phyloP scores from a whole-genome alignment of 768 basidiomycete species.

The Pisolithus marmoratus region DNA sequence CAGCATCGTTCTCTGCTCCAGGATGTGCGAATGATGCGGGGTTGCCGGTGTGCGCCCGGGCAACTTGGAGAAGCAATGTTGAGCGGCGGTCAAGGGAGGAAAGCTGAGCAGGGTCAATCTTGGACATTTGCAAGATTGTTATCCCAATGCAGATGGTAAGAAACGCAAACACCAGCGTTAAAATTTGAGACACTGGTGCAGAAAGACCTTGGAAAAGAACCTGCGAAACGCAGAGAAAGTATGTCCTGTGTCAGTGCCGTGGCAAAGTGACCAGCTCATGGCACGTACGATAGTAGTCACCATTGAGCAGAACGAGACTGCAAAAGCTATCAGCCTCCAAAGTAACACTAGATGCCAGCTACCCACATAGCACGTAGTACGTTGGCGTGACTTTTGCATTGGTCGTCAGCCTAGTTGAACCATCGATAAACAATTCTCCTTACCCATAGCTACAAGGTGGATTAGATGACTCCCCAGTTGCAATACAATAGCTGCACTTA shows the following conservation, averaged over 20 bases:
- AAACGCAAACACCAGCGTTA: slow-evolving; percentile 92
- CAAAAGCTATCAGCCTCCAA: background rate
- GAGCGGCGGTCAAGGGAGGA: slow-evolving; percentile 81
- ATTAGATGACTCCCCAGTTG: slow-evolving; percentile 2
- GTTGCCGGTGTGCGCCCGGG: slow-evolving; percentile 61
- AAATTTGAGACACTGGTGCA: slow-evolving; percentile 68
- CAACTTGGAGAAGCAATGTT: slow-evolving; percentile 87
- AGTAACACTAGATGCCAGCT: background rate
- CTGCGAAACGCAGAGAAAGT: slow-evolving; percentile 25
- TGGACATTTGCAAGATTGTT: slow-evolving; percentile 91
- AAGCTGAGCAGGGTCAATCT: slow-evolving; percentile 81
- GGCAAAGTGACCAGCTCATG: background rate
- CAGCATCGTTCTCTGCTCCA: slow-evolving; percentile 23
- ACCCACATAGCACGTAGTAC: slow-evolving; percentile 79
- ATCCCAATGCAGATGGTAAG: slow-evolving; percentile 89
- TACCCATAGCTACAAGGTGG: slow-evolving; percentile 55
- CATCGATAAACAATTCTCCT: slow-evolving; percentile 15
- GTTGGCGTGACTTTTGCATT: slow-evolving; percentile 70
- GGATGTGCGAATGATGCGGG: slow-evolving; percentile 18
- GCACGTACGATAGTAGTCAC: slow-evolving; percentile 69
- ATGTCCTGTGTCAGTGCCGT: background rate
- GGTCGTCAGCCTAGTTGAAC: slow-evolving; percentile 10
- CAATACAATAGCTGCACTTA: slow-evolving; percentile 27
- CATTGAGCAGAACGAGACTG: slow-evolving; percentile 82
- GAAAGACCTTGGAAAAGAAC: slow-evolving; percentile 88